phyloP scores from a whole-genome alignment of 495 filamentous ascomycete genomes.

The Aspergillus hancockii region DNA sequence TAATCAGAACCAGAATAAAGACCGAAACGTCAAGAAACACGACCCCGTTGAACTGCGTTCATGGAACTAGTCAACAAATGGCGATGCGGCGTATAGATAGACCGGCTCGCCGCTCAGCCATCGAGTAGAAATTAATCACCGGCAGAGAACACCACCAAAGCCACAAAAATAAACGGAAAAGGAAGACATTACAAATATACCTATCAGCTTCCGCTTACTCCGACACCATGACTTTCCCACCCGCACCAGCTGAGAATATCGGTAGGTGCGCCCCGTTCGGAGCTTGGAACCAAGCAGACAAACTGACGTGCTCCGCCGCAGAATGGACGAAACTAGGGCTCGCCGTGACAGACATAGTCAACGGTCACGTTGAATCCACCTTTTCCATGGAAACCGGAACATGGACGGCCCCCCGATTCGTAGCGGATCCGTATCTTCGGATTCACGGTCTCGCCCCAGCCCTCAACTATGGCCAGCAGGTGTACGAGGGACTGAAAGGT shows the following conservation, averaged over 20 bases:
- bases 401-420: slow-evolving; percentile 43
- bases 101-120: not conserved
- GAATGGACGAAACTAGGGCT: not conserved
- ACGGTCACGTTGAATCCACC: slow-evolving; percentile 47
- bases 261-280: not conserved
- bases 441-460: slow-evolving; percentile 46
- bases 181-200: not conserved
- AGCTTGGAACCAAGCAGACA: not conserved
- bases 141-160: not conserved
- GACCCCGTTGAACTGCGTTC: no score
- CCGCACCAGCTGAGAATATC: not conserved
- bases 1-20: no score
- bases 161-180: not conserved
- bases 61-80: not conserved
- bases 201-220: not conserved
- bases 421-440: slow-evolving; percentile 40
- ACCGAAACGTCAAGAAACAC: no score
- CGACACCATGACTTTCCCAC: not conserved
- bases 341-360: slow-evolving; percentile 27
- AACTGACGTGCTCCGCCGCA: not conserved
- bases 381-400: slow-evolving; percentile 32
- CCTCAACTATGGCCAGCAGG: slow-evolving; percentile 48
- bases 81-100: not conserved
- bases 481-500: slow-evolving; percentile 34
- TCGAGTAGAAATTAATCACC: not conserved